Percentiles rank a stretch among this genome's conserved stretches.
Evolutionary conservation across 192 early-diverging fungal species (phyloP).

Genomic region (Backusella sp.): DNA sequence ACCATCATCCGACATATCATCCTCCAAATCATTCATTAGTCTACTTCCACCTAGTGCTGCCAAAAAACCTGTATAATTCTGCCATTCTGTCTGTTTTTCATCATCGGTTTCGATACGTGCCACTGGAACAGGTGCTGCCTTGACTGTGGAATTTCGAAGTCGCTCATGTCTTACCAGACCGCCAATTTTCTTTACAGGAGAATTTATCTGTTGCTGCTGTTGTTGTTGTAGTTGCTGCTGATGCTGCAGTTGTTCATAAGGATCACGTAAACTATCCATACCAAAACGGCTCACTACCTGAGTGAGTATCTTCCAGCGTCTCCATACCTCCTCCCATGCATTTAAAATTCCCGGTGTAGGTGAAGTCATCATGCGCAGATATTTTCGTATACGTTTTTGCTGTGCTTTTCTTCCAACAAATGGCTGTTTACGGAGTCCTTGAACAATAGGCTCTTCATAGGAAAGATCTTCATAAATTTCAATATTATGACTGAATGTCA

Average conservation of each 20-base stretch:
- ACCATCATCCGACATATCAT: neutral
- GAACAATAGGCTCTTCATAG: conserved; percentile 55
- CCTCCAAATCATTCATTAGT: conserved; percentile 26
- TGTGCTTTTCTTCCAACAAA: conserved; percentile 61
- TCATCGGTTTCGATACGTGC: conserved; percentile 13
- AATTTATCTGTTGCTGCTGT: neutral
- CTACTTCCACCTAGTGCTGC: conserved; percentile 68
- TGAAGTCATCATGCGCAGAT: conserved; percentile 56
- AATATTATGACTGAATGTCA: conserved; percentile 25
- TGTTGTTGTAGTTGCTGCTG: no score
- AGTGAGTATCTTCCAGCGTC: conserved; percentile 66
- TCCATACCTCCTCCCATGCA: conserved; percentile 80
- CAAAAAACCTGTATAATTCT: conserved; percentile 78
- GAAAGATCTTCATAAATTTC: conserved; percentile 58
- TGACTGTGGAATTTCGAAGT: neutral
- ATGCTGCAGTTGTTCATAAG: neutral
- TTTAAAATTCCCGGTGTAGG: conserved; percentile 72
- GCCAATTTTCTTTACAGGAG: conserved; percentile 4
- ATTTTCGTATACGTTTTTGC: conserved; percentile 69
- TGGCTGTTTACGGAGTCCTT: conserved; percentile 3
- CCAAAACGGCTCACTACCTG: neutral
- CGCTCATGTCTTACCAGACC: conserved; percentile 10
- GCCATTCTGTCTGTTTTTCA: conserved; percentile 66
- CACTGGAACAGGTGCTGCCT: neutral
- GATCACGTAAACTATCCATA: conserved; percentile 4